Evolutionary conservation across 2,329 filamentous ascomycete species (phyloP).

Genomic region (Xylariaceae sp.): DNA sequence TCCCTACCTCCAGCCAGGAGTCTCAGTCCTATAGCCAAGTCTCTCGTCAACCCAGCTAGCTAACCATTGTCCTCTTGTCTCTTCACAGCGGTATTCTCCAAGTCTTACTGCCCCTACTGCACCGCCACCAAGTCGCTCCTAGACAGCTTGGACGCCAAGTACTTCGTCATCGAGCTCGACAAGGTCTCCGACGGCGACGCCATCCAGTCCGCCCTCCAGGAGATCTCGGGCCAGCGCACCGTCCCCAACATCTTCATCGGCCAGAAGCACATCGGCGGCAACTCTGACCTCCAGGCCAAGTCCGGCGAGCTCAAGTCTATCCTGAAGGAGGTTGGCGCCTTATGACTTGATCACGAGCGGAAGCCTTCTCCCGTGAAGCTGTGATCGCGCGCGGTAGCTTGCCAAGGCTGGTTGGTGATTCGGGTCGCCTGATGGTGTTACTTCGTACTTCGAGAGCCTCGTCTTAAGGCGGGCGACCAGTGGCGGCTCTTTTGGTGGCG

Average conservation of each 20-base stretch:
- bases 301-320: conserved; percentile 62
- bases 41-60: background rate
- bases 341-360: conserved; percentile 40
- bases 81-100: conserved; percentile 79
- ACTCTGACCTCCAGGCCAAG: conserved; percentile 72
- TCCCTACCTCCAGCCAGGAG: background rate
- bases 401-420: background rate
- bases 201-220: conserved; percentile 75
- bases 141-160: conserved; percentile 64
- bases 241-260: conserved; percentile 95
- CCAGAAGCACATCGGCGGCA: conserved; percentile 90
- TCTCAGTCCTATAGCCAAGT: no score
- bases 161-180: conserved; percentile 75
- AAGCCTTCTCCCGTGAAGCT: conserved; percentile 9
- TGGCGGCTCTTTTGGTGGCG: background rate
- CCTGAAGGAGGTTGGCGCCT: conserved; percentile 58
- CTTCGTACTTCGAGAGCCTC: background rate
- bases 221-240: conserved; percentile 77
- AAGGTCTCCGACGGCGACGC: conserved; percentile 72
- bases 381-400: background rate
- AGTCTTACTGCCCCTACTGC: conserved; percentile 96
- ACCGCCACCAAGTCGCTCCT: conserved; percentile 70
- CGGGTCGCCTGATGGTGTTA: background rate
- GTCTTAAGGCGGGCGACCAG: background rate
- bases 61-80: conserved; percentile 7